A percentile compares a stretch with the other conserved stretches of the same genome.
Evolutionary conservation across 495 filamentous ascomycete genomes (phyloP).

Genomic region (Choiromyces venosus): DNA sequence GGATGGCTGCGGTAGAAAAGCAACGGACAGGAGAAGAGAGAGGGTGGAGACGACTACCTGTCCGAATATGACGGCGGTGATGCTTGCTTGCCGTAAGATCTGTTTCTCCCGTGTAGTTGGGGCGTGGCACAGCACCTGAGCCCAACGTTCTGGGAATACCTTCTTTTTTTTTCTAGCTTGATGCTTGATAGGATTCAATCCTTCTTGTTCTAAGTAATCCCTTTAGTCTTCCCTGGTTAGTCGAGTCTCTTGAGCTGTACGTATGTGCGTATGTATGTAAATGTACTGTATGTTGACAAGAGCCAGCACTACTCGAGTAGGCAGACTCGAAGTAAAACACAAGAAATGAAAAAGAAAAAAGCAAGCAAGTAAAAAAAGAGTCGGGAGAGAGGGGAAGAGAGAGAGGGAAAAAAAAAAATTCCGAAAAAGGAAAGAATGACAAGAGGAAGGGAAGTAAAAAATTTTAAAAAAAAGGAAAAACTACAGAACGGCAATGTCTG

Average conservation of each 20-base stretch:
- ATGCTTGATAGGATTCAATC: not conserved
- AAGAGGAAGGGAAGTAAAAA: slow-evolving; percentile 9
- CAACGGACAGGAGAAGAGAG: slow-evolving; percentile 23
- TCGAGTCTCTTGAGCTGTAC: slow-evolving; percentile 6
- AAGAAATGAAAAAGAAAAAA: slow-evolving; percentile 9
- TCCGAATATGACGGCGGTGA: slow-evolving; percentile 37
- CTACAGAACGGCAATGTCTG: slow-evolving; percentile 17
- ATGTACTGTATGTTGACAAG: slow-evolving; percentile 31
- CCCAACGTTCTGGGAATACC: slow-evolving; percentile 34
- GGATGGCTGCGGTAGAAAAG: slow-evolving; percentile 28
- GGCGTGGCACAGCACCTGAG: slow-evolving; percentile 36
- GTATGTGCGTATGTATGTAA: slow-evolving; percentile 25
- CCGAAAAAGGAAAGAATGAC: slow-evolving; percentile 12
- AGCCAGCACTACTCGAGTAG: slow-evolving; percentile 27
- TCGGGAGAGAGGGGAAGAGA: slow-evolving; percentile 3
- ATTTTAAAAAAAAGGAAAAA: slow-evolving; percentile 14
- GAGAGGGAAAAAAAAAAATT: not conserved
- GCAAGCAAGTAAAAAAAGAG: not conserved
- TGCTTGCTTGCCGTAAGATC: slow-evolving; percentile 39
- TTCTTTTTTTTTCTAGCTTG: not conserved
- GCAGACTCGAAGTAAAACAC: slow-evolving; percentile 28
- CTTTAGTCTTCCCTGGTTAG: not conserved
- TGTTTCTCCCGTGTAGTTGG: slow-evolving; percentile 40
- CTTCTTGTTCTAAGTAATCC: not conserved
- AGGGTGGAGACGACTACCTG: slow-evolving; percentile 19